Base-by-base conservation (phyloP, 2,329 filamentous ascomycete species). In the Verticillium nubilum region DNA sequence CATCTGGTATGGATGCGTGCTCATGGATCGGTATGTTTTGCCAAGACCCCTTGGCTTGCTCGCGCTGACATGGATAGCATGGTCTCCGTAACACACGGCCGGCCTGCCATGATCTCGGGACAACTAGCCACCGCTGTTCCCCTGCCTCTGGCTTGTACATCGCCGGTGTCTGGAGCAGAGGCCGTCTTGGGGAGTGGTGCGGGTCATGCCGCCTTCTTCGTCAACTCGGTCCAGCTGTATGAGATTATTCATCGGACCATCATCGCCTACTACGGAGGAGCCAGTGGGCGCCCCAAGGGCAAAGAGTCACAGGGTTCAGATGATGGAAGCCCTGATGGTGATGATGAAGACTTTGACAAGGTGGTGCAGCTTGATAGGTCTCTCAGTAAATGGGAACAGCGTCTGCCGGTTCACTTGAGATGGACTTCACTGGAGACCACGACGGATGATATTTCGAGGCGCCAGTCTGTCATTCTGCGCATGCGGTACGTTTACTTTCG, bases 21-120 rank as follows among this genome's bases (percentile, higher is more conserved):
- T 74, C 0, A 74, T 76, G 73, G 73, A 76, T 37, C 64, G 73
- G 73, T 74, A 60, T 42, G 70, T 62, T n/a, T n/a, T 4, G 4
- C 3, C 17, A 5, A n/a, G 15, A 2, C n/a, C n/a, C n/a, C n/a
- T 37, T 12, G 42, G 29, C 19, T 4, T 19, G 4, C 4, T n/a
- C n/a, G n/a, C 19, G 5, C 19, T 65, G 15, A 64, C 6, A 0
- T 12, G 2, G 1, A 0, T 2, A 74, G 72, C 0, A 73, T 74
- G 69, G 70, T 75, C 0, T 69, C 71, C 3, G 64, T 74, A 2
- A 74, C 72, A 0, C 72, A 74, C 53, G 72, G 72, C 1, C 67
- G 72, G 0, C 73, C 73, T 13, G 65, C 72, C 0, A 74, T 75
- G 70, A 68, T 74, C n/a, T 70, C 69, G 0, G 60, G 62, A 2